Evolutionary conservation across 1,284 basidiomycete species (phyloP).

Genomic region (Abortiporus biennis): DNA sequence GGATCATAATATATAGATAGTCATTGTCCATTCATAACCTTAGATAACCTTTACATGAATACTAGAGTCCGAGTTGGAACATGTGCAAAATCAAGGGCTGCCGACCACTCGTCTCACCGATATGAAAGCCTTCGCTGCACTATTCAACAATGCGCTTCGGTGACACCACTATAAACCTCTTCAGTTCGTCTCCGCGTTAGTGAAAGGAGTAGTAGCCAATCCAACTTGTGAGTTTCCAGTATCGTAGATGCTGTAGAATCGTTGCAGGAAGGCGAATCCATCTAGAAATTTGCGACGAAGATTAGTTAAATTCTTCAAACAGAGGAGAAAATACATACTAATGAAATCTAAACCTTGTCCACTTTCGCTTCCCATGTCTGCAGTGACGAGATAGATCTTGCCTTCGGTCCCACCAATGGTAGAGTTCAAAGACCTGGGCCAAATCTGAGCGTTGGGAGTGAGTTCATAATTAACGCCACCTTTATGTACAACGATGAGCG

Average conservation of each 20-base stretch:
- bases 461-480: conserved; percentile 35
- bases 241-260: conserved; percentile 65
- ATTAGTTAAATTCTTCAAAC: conserved; percentile 3
- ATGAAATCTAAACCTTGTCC: conserved; percentile 32
- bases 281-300: conserved; percentile 16
- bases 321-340: conserved; percentile 22
- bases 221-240: conserved; percentile 43
- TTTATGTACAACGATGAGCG: not conserved
- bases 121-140: too few relatives aligned
- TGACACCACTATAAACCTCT: too few relatives aligned
- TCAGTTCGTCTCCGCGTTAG: conserved; percentile 36
- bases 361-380: conserved; percentile 33
- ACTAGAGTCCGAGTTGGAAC: too few relatives aligned
- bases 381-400: conserved; percentile 48
- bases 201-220: conserved; percentile 38
- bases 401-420: conserved; percentile 41
- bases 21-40: too few relatives aligned
- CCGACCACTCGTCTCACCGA: too few relatives aligned
- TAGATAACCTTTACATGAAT: too few relatives aligned
- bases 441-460: conserved; percentile 53
- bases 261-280: conserved; percentile 37
- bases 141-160: too few relatives aligned
- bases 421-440: conserved; percentile 48
- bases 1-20: too few relatives aligned
- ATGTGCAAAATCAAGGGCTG: too few relatives aligned